Evolutionary conservation across 2,329 filamentous ascomycete species (phyloP), one percentile per base, ranked within the genome.

Genomic region (Neonectria ditissima): DNA sequence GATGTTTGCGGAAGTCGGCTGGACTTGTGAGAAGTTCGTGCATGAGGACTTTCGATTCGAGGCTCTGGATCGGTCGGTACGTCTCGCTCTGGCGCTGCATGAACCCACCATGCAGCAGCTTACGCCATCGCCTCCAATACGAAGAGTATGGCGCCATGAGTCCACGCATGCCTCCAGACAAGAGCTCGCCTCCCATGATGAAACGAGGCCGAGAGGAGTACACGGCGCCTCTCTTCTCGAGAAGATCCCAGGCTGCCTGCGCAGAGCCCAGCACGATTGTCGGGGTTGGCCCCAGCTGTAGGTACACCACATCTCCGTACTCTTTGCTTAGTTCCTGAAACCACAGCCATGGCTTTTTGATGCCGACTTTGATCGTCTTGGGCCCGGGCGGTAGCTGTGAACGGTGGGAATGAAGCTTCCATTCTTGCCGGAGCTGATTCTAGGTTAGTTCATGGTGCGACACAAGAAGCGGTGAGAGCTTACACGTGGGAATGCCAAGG

Each of bases 141-240:
- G 75, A 62, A 0, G 75, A 75, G 64, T 83, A 82, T 0, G 80
- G 80, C 4, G 81, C 78, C 75, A 83, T 82, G 5, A 83, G 70
- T 0, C 80, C 80, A 4, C 80, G 74, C 74, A 81, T 75, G 0
- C 80, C 80, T 0, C 75, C 78, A 0, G 81, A 82, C 0, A 82
- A 70, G 0, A 81, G 70, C 44, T 83, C 80, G 2, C 79, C 78
- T 26, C 81, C 81, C 75, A 82, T 80, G 60, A 83, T 81, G 65
- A 83, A 83, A 3, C 81, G 75, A 0, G 82, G 81, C 0, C 82
- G 76, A 0, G 81, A 83, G 0, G 81, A 82, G 59, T 80, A 83
- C 41, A 80, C 76, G 3, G 79, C 74, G 2, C 81, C 80, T 5
- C 78, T 76, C 57, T 79, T 80, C 65, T 83, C 81, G 1, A 82